Evolutionary conservation across 352 stramenopile genomes (phyloP).

Genomic region (Phytopythium montanum): DNA sequence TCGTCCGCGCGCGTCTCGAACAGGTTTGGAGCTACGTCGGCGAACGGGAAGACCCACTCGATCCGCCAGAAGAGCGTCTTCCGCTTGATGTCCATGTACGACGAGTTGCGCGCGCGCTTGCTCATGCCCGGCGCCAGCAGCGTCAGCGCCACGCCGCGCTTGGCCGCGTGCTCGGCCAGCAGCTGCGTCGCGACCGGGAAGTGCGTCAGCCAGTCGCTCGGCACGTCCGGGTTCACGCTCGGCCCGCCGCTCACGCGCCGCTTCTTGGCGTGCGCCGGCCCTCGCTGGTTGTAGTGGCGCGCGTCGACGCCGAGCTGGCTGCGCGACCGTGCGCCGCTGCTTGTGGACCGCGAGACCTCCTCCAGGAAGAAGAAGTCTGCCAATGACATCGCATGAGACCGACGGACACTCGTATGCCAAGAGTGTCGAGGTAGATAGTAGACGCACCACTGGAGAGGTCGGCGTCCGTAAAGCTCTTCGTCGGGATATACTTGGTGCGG

Average conservation of each 20-base stretch:
- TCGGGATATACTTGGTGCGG: constrained; percentile 70
- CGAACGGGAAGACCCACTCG: constrained; percentile 69
- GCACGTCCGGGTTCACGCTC: constrained; percentile 55
- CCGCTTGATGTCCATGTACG: constrained; percentile 66
- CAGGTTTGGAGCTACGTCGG: constrained; percentile 41
- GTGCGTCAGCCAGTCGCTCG: constrained; percentile 63
- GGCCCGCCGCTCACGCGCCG: constrained; percentile 14
- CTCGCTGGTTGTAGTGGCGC: constrained; percentile 26
- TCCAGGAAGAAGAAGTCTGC: constrained; percentile 78
- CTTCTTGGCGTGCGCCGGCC: constrained; percentile 22
- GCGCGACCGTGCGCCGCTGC: constrained; percentile 36
- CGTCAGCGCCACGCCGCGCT: constrained; percentile 64
- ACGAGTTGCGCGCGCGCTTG: constrained; percentile 72
- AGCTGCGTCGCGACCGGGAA: constrained; percentile 70
- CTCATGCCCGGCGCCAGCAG: constrained; percentile 79
- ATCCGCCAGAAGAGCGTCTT: constrained; percentile 67
- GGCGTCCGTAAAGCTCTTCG: constrained; percentile 73
- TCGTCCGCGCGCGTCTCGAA: constrained; percentile 54
- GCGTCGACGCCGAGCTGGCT: constrained; percentile 36
- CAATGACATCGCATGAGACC: background rate
- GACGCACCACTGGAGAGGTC: constrained; percentile 67
- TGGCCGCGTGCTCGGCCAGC: constrained; percentile 61
- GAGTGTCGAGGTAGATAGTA: too few species aligned
- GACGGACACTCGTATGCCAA: background rate
- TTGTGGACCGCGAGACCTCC: constrained; percentile 58